Evolutionary conservation across 768 basidiomycete genomes (phyloP), one percentile per base, ranked within the genome.

Genomic region (Lentinula sp.): DNA sequence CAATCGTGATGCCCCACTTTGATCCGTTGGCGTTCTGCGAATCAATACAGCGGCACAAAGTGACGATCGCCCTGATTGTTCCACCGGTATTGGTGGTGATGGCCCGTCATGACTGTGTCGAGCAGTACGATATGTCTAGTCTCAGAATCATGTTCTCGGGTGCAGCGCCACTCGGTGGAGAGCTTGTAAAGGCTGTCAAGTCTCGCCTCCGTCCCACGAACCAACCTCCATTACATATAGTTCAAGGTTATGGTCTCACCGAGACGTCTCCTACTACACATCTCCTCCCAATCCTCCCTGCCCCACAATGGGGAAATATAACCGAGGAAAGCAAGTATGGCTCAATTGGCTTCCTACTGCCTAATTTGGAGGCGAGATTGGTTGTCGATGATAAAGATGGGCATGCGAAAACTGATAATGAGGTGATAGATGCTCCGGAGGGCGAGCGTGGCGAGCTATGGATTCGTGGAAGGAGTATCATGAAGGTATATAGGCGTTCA

Each of bases 41-140:
- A 10, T 76, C 82, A 53, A 82, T 96, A 51, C 78, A 87, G 63
- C 79, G 76, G 55, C 90, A 90, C 76, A 81, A 76, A 55, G 80
- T 86, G 32, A 87, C 87, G 0, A 61, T 75, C 1, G 62, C 81
- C 0, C 72, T 88, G 0, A 75, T 92, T 52, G 92, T 92, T 1
- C 94, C 94, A 1, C 93, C 95, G 0, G 85, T 97, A n/a, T 73
- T 94, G 12, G 85, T 96, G 13, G 80, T 85, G 1, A 77, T 97
- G 45, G 75, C 85, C 2, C 83, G 87, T 62, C 87, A 90, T 65
- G 82, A 85, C 10, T 86, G 85, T 84, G 79, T 91, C 5, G 80
- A 82, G 61, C 73, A 87, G 66, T 88, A 88, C 69, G 80, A 94
- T 67, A 66, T 95, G 50, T 80, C 81, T 0, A 81, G 84, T 1